These are phyloP conservation scores for Blastobotrys americana DNA, from an alignment of 805 yeast species.

Conservation along the genomic window DNA sequence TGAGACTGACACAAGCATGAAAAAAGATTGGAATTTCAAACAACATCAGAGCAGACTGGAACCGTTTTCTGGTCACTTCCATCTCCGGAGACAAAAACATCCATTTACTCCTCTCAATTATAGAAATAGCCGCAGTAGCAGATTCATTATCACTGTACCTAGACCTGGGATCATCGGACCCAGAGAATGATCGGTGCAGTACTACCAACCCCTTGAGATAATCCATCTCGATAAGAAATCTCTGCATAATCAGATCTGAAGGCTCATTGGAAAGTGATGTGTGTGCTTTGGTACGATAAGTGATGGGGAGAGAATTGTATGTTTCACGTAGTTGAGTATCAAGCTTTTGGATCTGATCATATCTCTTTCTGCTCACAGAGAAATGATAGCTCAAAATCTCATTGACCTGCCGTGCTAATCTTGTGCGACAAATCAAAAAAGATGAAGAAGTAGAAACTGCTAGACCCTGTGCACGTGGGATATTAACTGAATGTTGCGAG, in stretches of 20 bases:
- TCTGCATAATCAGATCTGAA: slow-evolving; percentile 23
- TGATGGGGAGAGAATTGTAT: slow-evolving; percentile 22
- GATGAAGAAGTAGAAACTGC: slow-evolving; percentile 19
- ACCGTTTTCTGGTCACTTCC: slow-evolving; percentile 7
- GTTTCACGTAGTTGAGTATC: slow-evolving; percentile 23
- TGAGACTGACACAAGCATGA: slow-evolving; percentile 17
- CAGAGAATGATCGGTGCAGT: slow-evolving; percentile 23
- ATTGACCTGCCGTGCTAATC: slow-evolving; percentile 6
- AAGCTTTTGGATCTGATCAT: slow-evolving; percentile 19
- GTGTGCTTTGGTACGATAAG: slow-evolving; percentile 18
- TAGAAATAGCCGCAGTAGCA: slow-evolving; percentile 13
- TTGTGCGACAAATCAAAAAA: slow-evolving; percentile 17
- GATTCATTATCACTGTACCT: slow-evolving; percentile 12
- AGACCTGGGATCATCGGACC: slow-evolving; percentile 8
- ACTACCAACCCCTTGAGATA: slow-evolving; percentile 25
- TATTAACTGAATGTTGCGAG: slow-evolving; percentile 13
- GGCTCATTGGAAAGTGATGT: slow-evolving; percentile 18
- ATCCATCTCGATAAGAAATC: slow-evolving; percentile 26
- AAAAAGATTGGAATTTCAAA: slow-evolving; percentile 12
- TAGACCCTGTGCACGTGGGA: slow-evolving; percentile 15
- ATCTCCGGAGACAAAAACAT: slow-evolving; percentile 12
- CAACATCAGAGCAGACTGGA: slow-evolving; percentile 11
- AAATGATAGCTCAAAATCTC: slow-evolving; percentile 10
- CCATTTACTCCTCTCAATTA: slow-evolving; percentile 18
- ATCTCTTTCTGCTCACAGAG: slow-evolving; percentile 10